Evolutionary conservation across 2,329 filamentous ascomycete genomes (phyloP).

Genomic region (Pseudocercospora fijiensis): DNA sequence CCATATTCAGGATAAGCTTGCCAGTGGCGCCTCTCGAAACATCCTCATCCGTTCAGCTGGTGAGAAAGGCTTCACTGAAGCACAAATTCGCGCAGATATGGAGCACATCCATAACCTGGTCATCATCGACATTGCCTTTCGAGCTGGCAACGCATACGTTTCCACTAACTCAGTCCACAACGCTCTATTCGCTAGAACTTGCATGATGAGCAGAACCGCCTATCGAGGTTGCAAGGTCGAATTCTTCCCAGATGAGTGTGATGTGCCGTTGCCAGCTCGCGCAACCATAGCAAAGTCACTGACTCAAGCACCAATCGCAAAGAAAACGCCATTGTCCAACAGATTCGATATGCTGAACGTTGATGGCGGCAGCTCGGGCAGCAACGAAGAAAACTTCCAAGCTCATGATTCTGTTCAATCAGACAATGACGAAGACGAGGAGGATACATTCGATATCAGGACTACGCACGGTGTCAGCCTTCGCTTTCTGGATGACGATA

Average conservation of each 20-base stretch:
- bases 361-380: slow-evolving; percentile 40
- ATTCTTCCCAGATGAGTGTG: slow-evolving; percentile 72
- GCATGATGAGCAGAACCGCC: slow-evolving; percentile 66
- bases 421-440: slow-evolving; percentile 23
- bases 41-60: slow-evolving; percentile 63
- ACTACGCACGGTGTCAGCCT: slow-evolving; percentile 29
- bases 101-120: slow-evolving; percentile 80
- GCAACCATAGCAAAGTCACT: slow-evolving; percentile 35
- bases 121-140: slow-evolving; percentile 64
- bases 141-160: slow-evolving; percentile 62
- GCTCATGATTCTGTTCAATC: slow-evolving; percentile 14
- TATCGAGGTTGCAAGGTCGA: slow-evolving; percentile 72
- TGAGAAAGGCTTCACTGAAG: slow-evolving; percentile 57
- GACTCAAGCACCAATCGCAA: slow-evolving; percentile 34
- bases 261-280: slow-evolving; percentile 51
- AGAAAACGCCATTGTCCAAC: slow-evolving; percentile 52
- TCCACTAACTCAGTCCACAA: slow-evolving; percentile 75
- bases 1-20: slow-evolving; percentile 65
- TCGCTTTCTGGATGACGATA: slow-evolving; percentile 25
- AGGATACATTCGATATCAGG: slow-evolving; percentile 21
- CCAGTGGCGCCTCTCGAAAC: slow-evolving; percentile 69
- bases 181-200: slow-evolving; percentile 71
- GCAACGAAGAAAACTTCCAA: slow-evolving; percentile 27
- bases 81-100: slow-evolving; percentile 67
- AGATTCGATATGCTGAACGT: slow-evolving; percentile 62